Evolutionary conservation across 441 rosid genomes (phyloP).

Genomic region (Adansonia madagascariensis): DNA sequence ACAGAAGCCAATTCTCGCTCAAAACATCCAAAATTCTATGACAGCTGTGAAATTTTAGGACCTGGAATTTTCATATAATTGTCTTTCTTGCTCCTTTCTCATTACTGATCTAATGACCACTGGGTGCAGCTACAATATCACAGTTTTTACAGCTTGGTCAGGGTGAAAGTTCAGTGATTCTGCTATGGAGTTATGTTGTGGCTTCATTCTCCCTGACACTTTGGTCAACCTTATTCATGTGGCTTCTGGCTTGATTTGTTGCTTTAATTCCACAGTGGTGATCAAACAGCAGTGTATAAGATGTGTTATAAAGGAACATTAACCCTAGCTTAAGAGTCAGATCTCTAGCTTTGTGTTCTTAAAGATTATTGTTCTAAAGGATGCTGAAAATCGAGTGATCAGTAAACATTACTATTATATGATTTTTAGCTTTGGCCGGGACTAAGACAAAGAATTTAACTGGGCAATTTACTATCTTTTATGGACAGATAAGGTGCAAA

Average conservation of each 20-base stretch:
- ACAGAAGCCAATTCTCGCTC: not conserved
- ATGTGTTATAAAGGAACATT: not conserved
- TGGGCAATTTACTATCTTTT: not conserved
- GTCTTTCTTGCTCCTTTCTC: not conserved
- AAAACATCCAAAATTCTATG: not conserved
- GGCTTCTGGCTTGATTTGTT: conserved; percentile 34
- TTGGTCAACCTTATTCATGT: conserved; percentile 48
- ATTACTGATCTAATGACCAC: not conserved
- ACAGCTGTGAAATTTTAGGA: not conserved
- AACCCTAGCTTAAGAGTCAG: not conserved
- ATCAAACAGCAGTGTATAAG: too few species aligned
- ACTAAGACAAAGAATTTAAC: not conserved
- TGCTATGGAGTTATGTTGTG: conserved; percentile 46
- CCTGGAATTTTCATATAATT: not conserved
- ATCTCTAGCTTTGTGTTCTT: not conserved
- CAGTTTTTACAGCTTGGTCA: conserved; percentile 37
- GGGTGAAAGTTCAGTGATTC: conserved; percentile 41
- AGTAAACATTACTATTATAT: not conserved
- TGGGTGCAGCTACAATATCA: conserved; percentile 37
- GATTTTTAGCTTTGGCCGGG: not conserved
- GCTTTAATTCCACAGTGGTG: not conserved
- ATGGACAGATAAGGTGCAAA: not conserved
- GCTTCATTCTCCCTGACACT: conserved; percentile 43
- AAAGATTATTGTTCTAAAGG: not conserved
- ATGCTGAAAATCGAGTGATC: not conserved